A percentile compares a stretch with the other conserved stretches of the same genome.
These are phyloP conservation scores for Colletotrichum cereale DNA, from an alignment of 2,329 filamentous ascomycete genomes.

Conservation along the genomic window DNA sequence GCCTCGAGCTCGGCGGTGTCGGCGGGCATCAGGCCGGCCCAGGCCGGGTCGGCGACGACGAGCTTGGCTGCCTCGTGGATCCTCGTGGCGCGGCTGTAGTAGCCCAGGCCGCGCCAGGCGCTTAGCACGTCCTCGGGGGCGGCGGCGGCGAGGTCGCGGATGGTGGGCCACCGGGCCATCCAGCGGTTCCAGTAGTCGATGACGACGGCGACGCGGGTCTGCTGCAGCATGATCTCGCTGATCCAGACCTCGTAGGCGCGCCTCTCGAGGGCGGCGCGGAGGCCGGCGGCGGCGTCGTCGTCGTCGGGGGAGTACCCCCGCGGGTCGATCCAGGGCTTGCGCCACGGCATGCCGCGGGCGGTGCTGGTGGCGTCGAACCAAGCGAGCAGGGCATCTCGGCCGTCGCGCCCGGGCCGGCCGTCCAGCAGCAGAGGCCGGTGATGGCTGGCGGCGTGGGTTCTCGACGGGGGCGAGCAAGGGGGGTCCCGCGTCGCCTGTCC, in stretches of 20 bases:
- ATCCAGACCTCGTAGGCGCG: conserved; percentile 77
- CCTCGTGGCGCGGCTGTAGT: conserved; percentile 73
- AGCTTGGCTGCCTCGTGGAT: conserved; percentile 69
- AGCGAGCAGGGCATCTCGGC: conserved; percentile 55
- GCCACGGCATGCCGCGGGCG: conserved; percentile 69
- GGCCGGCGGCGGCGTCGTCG: conserved; percentile 43
- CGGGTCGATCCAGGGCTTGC: conserved; percentile 68
- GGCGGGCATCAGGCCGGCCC: conserved; percentile 64
- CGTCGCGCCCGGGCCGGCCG: conserved; percentile 46
- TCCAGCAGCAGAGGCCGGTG: conserved; percentile 64
- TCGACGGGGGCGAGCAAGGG: conserved; percentile 13
- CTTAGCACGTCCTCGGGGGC: conserved; percentile 67
- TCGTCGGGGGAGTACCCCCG: conserved; percentile 36
- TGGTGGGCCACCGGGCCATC: conserved; percentile 71
- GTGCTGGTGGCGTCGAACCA: conserved; percentile 66
- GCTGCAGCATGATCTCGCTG: conserved; percentile 76
- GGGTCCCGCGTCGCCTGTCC: background rate
- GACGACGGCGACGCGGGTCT: conserved; percentile 72
- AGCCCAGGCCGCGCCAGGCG: conserved; percentile 72
- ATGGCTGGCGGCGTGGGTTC: conserved; percentile 57
- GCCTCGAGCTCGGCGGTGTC: conserved; percentile 59
- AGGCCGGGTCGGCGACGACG: conserved; percentile 57
- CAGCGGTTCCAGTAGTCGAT: conserved; percentile 74
- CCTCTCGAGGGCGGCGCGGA: conserved; percentile 59
- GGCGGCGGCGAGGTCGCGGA: conserved; percentile 67